Base-by-base conservation (phyloP, 805 yeast genomes). In the Monosporozyma unispora region DNA sequence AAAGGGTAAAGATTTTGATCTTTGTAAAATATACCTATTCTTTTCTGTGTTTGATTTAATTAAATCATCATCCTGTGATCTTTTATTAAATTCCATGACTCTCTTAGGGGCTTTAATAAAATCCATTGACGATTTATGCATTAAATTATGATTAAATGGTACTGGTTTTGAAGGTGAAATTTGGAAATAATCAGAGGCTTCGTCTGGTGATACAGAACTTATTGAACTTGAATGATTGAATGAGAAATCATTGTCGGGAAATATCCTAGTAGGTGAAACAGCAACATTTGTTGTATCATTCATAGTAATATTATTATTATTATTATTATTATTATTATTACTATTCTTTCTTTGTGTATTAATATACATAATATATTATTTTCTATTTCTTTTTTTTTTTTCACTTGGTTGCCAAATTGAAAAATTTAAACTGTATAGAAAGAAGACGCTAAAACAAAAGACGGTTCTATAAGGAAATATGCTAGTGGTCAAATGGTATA, bases 1-100 rank as follows among this genome's bases (percentile, higher is more conserved):
- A 0, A 74, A 58, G 1, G 82, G 82, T 50, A 77, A 61, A 1
- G 81, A 76, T 54, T 63, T 69, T 12, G 73, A 64, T 29, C 61
- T 47, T n/a, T 50, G 52, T 18, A 39, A 27, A 14, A 48, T 49
- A 6, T 41, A 25, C 33, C 48, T 55, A 50, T 63, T 63, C 44
- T 54, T 38, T 39, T 54, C 51, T 21, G 63, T 61, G 45, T 62
- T 58, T 41, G 12, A 40, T 29, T 33, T 35, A 2, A 43, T 28
- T 19, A 31, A 4, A 12, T 44, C 48, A 4, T 37, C 45, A 4
- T 31, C 31, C 6, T 45, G 55, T 48, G 48, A 56, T 57, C 21
- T 52, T 54, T 16, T 56, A 52, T 7, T 54, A 44, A 33, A 52
- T 49, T 45, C 55, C 33, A 41, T 39, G 38, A 29, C 52, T 49